Evolutionary conservation across 257 asterid genomes (phyloP).

Genomic region (Verbena officinalis): DNA sequence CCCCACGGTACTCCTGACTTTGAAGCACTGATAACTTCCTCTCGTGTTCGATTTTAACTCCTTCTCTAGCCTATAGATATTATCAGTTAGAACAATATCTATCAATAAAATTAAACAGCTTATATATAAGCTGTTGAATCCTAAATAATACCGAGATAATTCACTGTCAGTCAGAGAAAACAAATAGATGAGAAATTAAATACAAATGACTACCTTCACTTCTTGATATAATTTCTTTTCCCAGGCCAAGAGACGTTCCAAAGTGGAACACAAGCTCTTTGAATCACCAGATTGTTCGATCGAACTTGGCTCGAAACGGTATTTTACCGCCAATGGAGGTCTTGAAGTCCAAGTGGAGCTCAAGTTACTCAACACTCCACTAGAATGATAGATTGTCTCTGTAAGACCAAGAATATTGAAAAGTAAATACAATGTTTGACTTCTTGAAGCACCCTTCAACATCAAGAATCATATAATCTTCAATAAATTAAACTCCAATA

Average conservation of each 20-base stretch:
- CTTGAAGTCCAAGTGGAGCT: conserved; percentile 95
- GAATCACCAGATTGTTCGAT: conserved; percentile 59
- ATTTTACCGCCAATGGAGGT: conserved; percentile 91
- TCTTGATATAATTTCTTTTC: conserved; percentile 91
- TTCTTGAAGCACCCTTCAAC: background rate
- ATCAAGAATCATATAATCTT: background rate
- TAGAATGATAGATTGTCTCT: conserved; percentile 91
- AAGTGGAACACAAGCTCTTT: conserved; percentile 82
- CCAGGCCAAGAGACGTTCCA: conserved; percentile 97
- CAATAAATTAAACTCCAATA: background rate
- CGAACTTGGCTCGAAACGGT: conserved; percentile 68
- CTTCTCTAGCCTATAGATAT: conserved; percentile 74
- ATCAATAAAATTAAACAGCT: too few species aligned
- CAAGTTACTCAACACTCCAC: conserved; percentile 87
- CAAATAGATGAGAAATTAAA: background rate
- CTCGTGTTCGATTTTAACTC: conserved; percentile 88
- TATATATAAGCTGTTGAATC: conserved; percentile 29
- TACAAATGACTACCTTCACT: conserved; percentile 70
- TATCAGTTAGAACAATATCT: background rate
- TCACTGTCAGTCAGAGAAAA: conserved; percentile 1
- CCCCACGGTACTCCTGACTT: conserved; percentile 82
- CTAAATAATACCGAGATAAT: conserved; percentile 21
- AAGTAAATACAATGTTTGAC: background rate
- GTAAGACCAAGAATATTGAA: conserved; percentile 32
- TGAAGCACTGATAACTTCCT: conserved; percentile 79